Base-by-base conservation (phyloP, 176 grass and related monocot genomes). In the Secale cereale region DNA sequence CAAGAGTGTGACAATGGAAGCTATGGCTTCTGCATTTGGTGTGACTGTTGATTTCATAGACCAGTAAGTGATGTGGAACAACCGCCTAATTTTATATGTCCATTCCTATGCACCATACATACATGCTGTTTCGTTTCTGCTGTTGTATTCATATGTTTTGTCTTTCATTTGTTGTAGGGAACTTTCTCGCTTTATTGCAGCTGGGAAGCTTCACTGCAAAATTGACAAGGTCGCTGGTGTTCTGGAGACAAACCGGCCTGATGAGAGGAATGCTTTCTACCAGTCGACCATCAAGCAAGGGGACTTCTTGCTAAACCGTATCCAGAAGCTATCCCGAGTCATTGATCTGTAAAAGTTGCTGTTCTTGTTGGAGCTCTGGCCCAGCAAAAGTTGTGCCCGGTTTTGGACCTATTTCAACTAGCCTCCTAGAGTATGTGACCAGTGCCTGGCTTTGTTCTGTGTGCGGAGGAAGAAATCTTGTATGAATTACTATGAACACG, bases 1-100 rank as follows among this genome's bases (percentile, higher is more conserved):
- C 89, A 98, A 95, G 78, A 94, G 97, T 78, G 93, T 98, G 65
- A 95, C 91, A 11, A 98, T 98, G 97, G 93, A 98, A 89, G 93
- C 91, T 80, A 98, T 98, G 97, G 93, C 97, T 32, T 75, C 89
- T 45, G 87, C 91, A 33, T 98, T 98, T 82, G 93, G 97, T 67
- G 93, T 95, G 32, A 88, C 88, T 20, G 86, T 94, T 61, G 91
- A 95, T 91, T 98, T 98, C 89, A 91, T 98, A n/a, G 97, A 96
- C 84, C 88, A 91, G 97, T 98, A 86, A 88, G 93, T 89, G 25
- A 13, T 67, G 17, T 33, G 8, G 27, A 33, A 43, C 10, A 9
- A 63, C 17, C 60, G 26, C 33, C 20, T 35, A 23, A 10, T 14
- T 45, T 73, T 9, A 10, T 56, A 32, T 80, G 1, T 54, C 56